These are phyloP conservation scores for Xylariaceae sp. DNA, from an alignment of 2,329 filamentous ascomycete species.

Conservation along the genomic window DNA sequence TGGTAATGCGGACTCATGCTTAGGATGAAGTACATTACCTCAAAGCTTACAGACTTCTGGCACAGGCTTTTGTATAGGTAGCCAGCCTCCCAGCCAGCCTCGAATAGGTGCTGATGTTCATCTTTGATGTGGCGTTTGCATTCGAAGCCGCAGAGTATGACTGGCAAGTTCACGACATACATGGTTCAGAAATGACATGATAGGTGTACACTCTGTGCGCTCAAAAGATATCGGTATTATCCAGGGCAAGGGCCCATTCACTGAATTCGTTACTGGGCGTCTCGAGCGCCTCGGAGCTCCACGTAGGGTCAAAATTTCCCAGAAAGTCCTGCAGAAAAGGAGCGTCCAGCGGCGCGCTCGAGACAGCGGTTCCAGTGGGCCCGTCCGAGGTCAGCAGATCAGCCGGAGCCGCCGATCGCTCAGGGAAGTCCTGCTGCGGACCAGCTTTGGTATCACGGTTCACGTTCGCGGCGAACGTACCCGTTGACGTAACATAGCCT, in stretches of 20 bases:
- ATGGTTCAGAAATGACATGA: too few species aligned
- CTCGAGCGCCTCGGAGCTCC: conserved; percentile 4
- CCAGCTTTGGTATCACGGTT: background rate
- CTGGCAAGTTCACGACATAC: too few species aligned
- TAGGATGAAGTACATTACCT: too few species aligned
- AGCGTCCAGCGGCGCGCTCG: conserved; percentile 6
- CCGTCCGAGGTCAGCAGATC: background rate
- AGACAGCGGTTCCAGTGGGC: background rate
- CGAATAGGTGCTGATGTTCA: too few species aligned
- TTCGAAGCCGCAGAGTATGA: too few species aligned
- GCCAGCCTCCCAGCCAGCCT: too few species aligned
- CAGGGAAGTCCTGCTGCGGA: background rate
- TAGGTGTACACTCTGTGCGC: too few species aligned
- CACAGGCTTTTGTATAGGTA: too few species aligned
- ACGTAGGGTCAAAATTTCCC: conserved; percentile 4
- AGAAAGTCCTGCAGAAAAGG: conserved; percentile 9
- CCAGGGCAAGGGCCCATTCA: conserved; percentile 7
- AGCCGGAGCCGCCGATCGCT: background rate
- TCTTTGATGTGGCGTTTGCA: too few species aligned
- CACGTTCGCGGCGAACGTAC: conserved; percentile 8
- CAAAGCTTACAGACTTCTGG: too few species aligned
- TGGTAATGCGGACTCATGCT: too few species aligned
- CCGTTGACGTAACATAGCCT: conserved; percentile 7
- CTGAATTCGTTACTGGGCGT: conserved; percentile 5
- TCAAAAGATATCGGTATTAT: conserved; percentile 5